phyloP scores from a whole-genome alignment of 1,284 basidiomycete genomes.

The Rhodotorula sp. region DNA sequence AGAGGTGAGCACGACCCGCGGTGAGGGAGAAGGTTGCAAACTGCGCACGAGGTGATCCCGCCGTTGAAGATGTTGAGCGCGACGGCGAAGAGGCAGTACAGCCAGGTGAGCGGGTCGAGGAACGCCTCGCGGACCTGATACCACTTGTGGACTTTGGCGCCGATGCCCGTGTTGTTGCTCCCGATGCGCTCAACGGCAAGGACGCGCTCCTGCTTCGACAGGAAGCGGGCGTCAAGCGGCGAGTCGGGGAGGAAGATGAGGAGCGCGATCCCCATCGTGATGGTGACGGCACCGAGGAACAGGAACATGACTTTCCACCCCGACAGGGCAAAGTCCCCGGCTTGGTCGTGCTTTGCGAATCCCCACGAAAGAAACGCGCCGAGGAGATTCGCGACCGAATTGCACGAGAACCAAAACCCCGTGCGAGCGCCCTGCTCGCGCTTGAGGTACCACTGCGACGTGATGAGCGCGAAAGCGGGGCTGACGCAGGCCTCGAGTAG shows the following conservation, averaged over 20 bases:
- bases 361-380: conserved; percentile 27
- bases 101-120: conserved; percentile 42
- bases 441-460: conserved; percentile 44
- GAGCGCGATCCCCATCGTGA: conserved; percentile 11
- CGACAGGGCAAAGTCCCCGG: conserved; percentile 14
- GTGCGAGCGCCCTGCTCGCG: conserved; percentile 18
- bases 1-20: not conserved
- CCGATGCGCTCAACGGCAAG: conserved; percentile 50
- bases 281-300: conserved; percentile 13
- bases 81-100: conserved; percentile 9
- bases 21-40: too few relatives aligned
- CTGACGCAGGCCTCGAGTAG: conserved; percentile 42
- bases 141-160: conserved; percentile 49
- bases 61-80: conserved; percentile 16
- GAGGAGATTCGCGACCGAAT: conserved; percentile 19
- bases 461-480: conserved; percentile 21
- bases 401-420: conserved; percentile 11
- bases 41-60: conserved; percentile 15
- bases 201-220: conserved; percentile 44
- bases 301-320: conserved; percentile 28
- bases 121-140: conserved; percentile 48
- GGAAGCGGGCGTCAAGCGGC: conserved; percentile 41
- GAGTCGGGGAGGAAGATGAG: conserved; percentile 24
- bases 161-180: conserved; percentile 48
- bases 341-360: conserved; percentile 15